Conservation (phyloP, 139 green algal species). For the Ostreobium quekettii region DNA sequence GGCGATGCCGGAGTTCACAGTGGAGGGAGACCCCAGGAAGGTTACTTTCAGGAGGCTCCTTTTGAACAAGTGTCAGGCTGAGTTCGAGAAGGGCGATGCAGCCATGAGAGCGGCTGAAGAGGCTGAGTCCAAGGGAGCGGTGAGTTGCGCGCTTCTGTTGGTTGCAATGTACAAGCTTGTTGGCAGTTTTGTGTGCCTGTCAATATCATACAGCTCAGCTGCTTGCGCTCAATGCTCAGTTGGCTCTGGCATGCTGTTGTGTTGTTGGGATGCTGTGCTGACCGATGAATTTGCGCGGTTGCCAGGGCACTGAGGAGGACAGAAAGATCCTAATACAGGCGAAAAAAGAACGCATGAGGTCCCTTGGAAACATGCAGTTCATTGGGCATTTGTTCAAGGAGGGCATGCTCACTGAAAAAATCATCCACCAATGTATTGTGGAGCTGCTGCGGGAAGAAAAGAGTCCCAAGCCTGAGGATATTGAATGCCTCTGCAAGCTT, state of each 20-base stretch:
- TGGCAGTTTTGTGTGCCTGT: too few relatives aligned
- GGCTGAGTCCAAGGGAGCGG: too few relatives aligned
- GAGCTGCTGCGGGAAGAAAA: conserved; percentile 44
- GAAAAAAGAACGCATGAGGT: conserved; percentile 57
- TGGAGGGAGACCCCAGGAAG: conserved; percentile 35
- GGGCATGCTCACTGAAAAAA: conserved; percentile 89
- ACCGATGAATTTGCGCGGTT: too few relatives aligned
- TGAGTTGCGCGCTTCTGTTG: too few relatives aligned
- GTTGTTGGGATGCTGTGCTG: too few relatives aligned
- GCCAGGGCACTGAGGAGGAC: too few relatives aligned
- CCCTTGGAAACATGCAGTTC: conserved; percentile 96
- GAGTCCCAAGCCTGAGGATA: conserved; percentile 59
- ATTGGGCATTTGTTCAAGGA: conserved; percentile 81
- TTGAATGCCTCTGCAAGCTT: conserved; percentile 96
- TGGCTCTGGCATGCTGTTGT: too few relatives aligned
- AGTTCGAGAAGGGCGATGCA: conserved; percentile 76
- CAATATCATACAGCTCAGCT: too few relatives aligned
- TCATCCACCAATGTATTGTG: conserved; percentile 89
- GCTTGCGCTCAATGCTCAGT: too few relatives aligned
- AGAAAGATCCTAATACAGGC: too few relatives aligned
- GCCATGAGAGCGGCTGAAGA: conserved; percentile 30
- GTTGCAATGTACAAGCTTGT: too few relatives aligned
- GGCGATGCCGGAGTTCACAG: conserved; percentile 32
- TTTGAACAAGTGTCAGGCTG: conserved; percentile 97
- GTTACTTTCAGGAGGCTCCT: conserved; percentile 80